Evolutionary conservation across 768 basidiomycete species (phyloP).

Genomic region (Leccinum rimulosum): DNA sequence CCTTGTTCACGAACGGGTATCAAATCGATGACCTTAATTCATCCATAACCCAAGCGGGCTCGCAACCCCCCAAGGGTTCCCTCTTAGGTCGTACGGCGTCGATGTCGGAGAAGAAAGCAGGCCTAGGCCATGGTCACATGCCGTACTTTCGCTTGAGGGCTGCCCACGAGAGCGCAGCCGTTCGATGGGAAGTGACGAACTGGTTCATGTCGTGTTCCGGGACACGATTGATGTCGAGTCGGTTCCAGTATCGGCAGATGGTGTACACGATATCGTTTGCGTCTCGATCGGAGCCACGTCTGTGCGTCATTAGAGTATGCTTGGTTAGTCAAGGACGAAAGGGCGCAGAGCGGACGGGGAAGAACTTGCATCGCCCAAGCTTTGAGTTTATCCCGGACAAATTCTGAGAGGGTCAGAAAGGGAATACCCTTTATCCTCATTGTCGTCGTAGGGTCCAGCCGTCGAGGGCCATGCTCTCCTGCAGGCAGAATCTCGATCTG

Average conservation of each 20-base stretch:
- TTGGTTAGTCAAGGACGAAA: conserved; percentile 15
- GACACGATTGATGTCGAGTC: conserved; percentile 82
- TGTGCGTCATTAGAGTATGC: conserved; percentile 25
- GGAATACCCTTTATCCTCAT: conserved; percentile 70
- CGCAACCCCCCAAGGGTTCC: not conserved
- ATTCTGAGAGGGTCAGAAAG: conserved; percentile 83
- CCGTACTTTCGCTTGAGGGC: conserved; percentile 76
- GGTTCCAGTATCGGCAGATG: conserved; percentile 74
- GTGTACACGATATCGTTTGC: conserved; percentile 75
- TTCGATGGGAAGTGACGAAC: conserved; percentile 58
- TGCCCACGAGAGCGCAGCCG: conserved; percentile 70
- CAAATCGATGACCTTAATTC: conserved; percentile 22
- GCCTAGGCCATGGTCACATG: conserved; percentile 34
- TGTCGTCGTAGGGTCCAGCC: conserved; percentile 63
- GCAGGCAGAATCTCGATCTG: conserved; percentile 84
- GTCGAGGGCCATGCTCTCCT: conserved; percentile 78
- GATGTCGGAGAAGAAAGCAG: not conserved
- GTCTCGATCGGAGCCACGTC: conserved; percentile 68
- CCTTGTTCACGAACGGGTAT: conserved; percentile 19
- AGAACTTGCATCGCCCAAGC: conserved; percentile 73
- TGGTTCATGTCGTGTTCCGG: conserved; percentile 82
- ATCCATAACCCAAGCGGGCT: not conserved
- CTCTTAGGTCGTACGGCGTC: conserved; percentile 1
- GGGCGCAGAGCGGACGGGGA: conserved; percentile 1
- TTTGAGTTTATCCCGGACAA: conserved; percentile 82